These are phyloP conservation scores for Trichoderma gamsii DNA, from an alignment of 495 filamentous ascomycete genomes.

Conservation along the genomic window DNA sequence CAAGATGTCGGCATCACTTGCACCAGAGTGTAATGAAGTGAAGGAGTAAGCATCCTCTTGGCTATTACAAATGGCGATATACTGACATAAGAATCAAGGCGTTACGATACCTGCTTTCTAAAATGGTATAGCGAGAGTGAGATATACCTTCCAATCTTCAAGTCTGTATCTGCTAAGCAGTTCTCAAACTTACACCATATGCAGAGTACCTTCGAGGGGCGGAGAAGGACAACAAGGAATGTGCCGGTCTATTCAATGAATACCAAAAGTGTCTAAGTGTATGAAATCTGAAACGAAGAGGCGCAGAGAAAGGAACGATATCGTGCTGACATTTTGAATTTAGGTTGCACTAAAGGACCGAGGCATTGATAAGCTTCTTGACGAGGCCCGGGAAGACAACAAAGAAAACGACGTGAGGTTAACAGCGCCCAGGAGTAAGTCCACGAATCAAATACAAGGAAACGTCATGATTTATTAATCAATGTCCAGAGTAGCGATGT, in stretches of 20 bases:
- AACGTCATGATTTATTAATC: constrained; percentile 11
- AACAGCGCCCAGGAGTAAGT: constrained; percentile 37
- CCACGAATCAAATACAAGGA: neutral
- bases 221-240: constrained; percentile 67
- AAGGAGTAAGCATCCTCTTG: constrained; percentile 62
- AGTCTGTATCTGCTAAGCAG: neutral
- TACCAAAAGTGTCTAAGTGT: constrained; percentile 80
- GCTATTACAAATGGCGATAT: neutral
- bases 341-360: constrained; percentile 76
- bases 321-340: constrained; percentile 6
- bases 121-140: constrained; percentile 96
- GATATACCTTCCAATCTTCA: constrained; percentile 20
- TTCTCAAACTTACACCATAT: constrained; percentile 17
- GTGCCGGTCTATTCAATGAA: constrained; percentile 72
- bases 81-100: constrained; percentile 40
- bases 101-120: constrained; percentile 87
- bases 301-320: constrained; percentile 2
- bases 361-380: constrained; percentile 80
- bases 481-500: constrained; percentile 8
- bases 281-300: constrained; percentile 26
- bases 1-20: constrained; percentile 53
- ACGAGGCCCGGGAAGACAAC: constrained; percentile 75
- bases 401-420: constrained; percentile 72
- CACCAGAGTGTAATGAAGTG: constrained; percentile 72
- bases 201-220: constrained; percentile 80